Evolutionary conservation across 2,329 filamentous ascomycete species (phyloP).

Genomic region (Curvularia hawaiiensis): DNA sequence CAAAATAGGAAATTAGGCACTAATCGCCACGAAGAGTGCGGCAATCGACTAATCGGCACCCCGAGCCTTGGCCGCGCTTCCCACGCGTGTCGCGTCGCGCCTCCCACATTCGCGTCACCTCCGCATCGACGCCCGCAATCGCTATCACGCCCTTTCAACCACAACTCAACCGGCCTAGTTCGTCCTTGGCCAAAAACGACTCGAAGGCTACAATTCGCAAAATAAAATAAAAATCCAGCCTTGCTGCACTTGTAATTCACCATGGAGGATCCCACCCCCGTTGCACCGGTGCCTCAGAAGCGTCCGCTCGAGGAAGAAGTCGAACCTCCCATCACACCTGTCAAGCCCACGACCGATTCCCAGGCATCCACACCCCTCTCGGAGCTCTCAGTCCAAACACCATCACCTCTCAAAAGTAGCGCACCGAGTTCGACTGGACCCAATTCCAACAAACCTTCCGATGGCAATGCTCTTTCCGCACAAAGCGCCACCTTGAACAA

Average conservation of each 20-base stretch:
- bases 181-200: neutral
- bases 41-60: constrained; percentile 4
- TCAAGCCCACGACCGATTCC: constrained; percentile 30
- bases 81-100: constrained; percentile 34
- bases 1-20: constrained; percentile 14
- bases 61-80: constrained; percentile 15
- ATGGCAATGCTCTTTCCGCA: constrained; percentile 13
- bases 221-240: neutral
- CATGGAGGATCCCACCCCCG: constrained; percentile 38
- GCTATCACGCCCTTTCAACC: constrained; percentile 15
- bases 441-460: constrained; percentile 21
- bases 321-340: constrained; percentile 32
- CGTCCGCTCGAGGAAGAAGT: constrained; percentile 41
- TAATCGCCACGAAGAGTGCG: constrained; percentile 8
- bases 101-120: constrained; percentile 32
- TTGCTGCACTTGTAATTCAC: constrained; percentile 2
- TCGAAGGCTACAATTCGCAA: neutral
- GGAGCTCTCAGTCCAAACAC: constrained; percentile 40
- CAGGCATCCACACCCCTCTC: constrained; percentile 40
- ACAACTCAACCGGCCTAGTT: constrained; percentile 6
- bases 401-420: constrained; percentile 33
- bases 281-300: constrained; percentile 34
- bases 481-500: constrained; percentile 6
- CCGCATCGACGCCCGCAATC: constrained; percentile 17
- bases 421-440: constrained; percentile 19